These are phyloP conservation scores for Tolypocladium tundrense DNA, from an alignment of 2,329 filamentous ascomycete genomes.

Conservation along the genomic window DNA sequence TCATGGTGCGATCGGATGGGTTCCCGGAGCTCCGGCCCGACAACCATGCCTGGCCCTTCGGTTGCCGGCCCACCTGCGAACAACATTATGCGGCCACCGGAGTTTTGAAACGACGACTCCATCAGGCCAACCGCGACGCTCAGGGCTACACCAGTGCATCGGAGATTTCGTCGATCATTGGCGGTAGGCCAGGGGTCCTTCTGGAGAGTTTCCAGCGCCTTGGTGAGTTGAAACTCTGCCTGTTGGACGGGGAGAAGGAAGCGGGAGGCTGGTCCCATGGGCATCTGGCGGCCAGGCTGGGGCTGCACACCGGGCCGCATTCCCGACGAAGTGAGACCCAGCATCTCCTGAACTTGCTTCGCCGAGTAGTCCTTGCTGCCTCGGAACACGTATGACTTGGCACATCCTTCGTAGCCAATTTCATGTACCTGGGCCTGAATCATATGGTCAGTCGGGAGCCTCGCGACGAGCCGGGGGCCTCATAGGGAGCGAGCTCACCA, in stretches of 20 bases:
- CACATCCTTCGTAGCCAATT: constrained; percentile 94
- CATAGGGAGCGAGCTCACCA: constrained; percentile 44
- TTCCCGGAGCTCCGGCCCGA: constrained; percentile 89
- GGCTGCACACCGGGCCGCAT: constrained; percentile 66
- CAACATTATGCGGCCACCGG: constrained; percentile 91
- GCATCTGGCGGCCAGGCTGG: constrained; percentile 63
- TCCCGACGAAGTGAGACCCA: constrained; percentile 66
- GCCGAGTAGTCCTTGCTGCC: constrained; percentile 97
- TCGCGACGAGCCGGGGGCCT: constrained; percentile 10
- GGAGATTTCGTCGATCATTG: constrained; percentile 79
- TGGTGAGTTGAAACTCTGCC: constrained; percentile 95
- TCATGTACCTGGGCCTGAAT: constrained; percentile 84
- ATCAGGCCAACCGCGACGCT: constrained; percentile 88
- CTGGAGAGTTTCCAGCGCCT: constrained; percentile 87
- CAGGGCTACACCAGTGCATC: constrained; percentile 92
- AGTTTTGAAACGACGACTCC: constrained; percentile 91
- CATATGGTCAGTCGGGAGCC: neutral
- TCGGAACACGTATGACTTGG: constrained; percentile 96
- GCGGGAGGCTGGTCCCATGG: constrained; percentile 71
- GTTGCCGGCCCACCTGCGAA: constrained; percentile 93
- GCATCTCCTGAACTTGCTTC: constrained; percentile 99
- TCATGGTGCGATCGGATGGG: constrained; percentile 97
- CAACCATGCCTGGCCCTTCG: constrained; percentile 93
- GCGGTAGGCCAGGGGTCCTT: constrained; percentile 97
- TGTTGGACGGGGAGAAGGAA: constrained; percentile 93